phyloP scores from a whole-genome alignment of 2,329 filamentous ascomycete genomes.

The Cladophialophora chaetospira region DNA sequence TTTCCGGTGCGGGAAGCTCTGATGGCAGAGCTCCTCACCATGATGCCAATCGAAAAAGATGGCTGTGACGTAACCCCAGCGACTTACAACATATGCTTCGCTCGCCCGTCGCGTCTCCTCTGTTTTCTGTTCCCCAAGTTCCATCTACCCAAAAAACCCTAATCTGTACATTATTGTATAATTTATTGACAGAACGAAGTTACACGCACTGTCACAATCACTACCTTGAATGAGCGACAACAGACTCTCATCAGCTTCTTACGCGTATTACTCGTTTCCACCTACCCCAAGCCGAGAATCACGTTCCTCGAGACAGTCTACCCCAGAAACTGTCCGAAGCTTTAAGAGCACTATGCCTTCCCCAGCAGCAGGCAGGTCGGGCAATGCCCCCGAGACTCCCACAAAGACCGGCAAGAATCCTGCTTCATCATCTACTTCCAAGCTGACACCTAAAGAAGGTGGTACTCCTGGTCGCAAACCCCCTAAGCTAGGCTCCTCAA shows the following conservation, averaged over 20 bases:
- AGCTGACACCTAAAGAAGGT: slow-evolving; percentile 30
- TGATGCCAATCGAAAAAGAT: background rate
- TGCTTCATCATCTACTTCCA: slow-evolving; percentile 33
- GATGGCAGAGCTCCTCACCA: no score
- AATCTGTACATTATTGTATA: background rate
- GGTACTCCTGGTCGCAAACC: slow-evolving; percentile 28
- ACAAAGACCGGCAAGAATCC: slow-evolving; percentile 36
- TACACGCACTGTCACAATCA: no score
- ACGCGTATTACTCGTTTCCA: slow-evolving; percentile 34
- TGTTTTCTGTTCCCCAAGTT: background rate
- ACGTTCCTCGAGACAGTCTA: slow-evolving; percentile 21
- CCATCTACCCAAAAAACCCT: no score
- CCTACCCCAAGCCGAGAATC: slow-evolving; percentile 29
- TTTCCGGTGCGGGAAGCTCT: no score
- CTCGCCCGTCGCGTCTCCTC: no score
- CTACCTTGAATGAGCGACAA: slow-evolving; percentile 32
- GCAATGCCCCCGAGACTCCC: slow-evolving; percentile 34
- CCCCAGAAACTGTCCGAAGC: slow-evolving; percentile 28
- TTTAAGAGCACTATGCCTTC: slow-evolving; percentile 34
- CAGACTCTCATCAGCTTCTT: slow-evolving; percentile 32
- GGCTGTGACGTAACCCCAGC: background rate
- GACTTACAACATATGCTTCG: no score
- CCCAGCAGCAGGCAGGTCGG: slow-evolving; percentile 29
- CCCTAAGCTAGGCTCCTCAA: slow-evolving; percentile 33
- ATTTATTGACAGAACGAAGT: no score